phyloP scores from a whole-genome alignment of 345 rosid species.

The Rhodamnia rubescens region DNA sequence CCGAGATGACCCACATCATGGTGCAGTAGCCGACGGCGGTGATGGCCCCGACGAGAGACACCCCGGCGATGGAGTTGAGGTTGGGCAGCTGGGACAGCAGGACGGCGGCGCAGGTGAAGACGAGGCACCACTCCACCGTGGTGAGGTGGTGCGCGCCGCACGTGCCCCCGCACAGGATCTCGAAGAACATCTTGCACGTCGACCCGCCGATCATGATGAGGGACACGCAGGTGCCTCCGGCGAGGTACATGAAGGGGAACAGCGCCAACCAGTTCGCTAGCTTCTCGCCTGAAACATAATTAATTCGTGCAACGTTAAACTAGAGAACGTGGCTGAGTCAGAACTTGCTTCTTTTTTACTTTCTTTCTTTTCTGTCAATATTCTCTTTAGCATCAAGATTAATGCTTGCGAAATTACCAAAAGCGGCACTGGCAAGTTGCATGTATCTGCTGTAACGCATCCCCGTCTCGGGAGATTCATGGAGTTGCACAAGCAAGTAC shows the following conservation, averaged over 20 bases:
- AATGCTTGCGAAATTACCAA: not conserved
- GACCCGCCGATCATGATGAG: slow-evolving; percentile 47
- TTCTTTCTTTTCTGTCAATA: not conserved
- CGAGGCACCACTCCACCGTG: slow-evolving; percentile 36
- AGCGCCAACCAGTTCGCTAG: slow-evolving; percentile 34
- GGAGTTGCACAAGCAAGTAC: slow-evolving; percentile 13
- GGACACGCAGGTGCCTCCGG: slow-evolving; percentile 54
- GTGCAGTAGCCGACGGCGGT: slow-evolving; percentile 48
- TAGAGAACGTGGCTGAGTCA: not conserved
- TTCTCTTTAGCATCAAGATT: not conserved
- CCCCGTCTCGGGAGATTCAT: slow-evolving; percentile 6
- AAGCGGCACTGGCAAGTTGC: slow-evolving; percentile 8
- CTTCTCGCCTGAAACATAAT: slow-evolving; percentile 32
- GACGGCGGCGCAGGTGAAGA: slow-evolving; percentile 37
- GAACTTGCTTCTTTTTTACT: too few relatives aligned
- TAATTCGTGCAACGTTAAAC: not conserved
- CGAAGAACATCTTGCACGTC: slow-evolving; percentile 17
- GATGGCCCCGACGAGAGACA: slow-evolving; percentile 43
- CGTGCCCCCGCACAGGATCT: slow-evolving; percentile 16
- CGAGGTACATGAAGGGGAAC: slow-evolving; percentile 50
- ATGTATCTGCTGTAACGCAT: slow-evolving; percentile 12
- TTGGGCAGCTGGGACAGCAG: slow-evolving; percentile 54
- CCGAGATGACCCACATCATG: slow-evolving; percentile 44
- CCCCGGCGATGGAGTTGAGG: slow-evolving; percentile 52
- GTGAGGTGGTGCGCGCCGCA: slow-evolving; percentile 30